Percentiles rank a stretch among this genome's conserved stretches.
Conservation (phyloP, 306 rosid species). For the Malus domestica region ASM211411v1 NC_041803.1:26049001-26049500, state of each 20-base stretch:
- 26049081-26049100: not conserved
- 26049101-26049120: constrained; percentile 24
- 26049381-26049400: constrained; percentile 85
- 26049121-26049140: constrained; percentile 91
- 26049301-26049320: constrained; percentile 64
- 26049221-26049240: constrained; percentile 84
- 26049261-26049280: constrained; percentile 79
- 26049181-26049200: constrained; percentile 89
- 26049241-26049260: constrained; percentile 78
- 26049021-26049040: constrained; percentile 98
- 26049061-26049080: not conserved
- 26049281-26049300: constrained; percentile 67
- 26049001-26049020: constrained; percentile 63
- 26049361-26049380: constrained; percentile 68
- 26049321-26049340: constrained; percentile 77
- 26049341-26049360: constrained; percentile 84
- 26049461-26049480: constrained; percentile 5
- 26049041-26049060: constrained; percentile 27
- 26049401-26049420: constrained; percentile 85
- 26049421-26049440: constrained; percentile 52
- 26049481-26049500: constrained; percentile 1
- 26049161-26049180: constrained; percentile 79
- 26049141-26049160: constrained; percentile 97
- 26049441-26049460: constrained; percentile 17
- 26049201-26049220: constrained; percentile 73